Base-by-base conservation (phyloP, 176 grass and related monocot species). In the Aegilops speltoides region DNA sequence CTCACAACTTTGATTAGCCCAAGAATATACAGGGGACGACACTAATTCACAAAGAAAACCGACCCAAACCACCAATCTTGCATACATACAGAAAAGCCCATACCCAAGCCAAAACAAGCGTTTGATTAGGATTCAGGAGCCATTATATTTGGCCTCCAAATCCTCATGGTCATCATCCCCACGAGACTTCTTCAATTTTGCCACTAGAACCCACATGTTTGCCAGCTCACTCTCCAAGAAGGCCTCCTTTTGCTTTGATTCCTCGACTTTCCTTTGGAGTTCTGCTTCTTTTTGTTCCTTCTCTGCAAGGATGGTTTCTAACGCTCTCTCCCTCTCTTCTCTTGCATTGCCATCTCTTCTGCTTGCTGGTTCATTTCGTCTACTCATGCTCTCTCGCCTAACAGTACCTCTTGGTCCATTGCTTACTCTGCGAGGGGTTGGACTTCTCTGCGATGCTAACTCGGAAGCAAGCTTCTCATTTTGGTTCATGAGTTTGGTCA, bases 401-500 rank as follows among this genome's bases (percentile, higher is more conserved):
- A 16, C 19, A 32, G 86, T 69, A 83, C 88, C 88, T 73, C 89
- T 94, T 54, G 86, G 69, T 54, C 89, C 96, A 82, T 88, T 96
- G 86, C 67, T 90, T 76, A 36, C 67, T 82, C 94, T 93, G n/a
- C 92, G 89, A 38, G 93, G 97, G 86, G 88, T 88, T 38, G 94
- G 85, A 74, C 84, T 97, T 89, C 84, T 97, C 64, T 86, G 15
- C 0, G 90, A 94, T 34, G 91, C 83, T 86, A 99, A 86, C 62
- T 99, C 97, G 76, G 81, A 72, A 12, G 83, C 88, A 82, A 99
- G 87, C 86, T 89, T 97, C 88, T 99, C 97, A 83, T 99, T 99
- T 57, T 99, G 97, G 89, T 93, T 94, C 97, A 99, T 99, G 67
- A 99, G 92, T 87, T 99, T 99, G 56, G 92, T 97, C 43, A 99